Percentiles rank a stretch among this genome's conserved stretches.
Conservation (phyloP, 306 rosid genomes). For the Abrus pulchellus region DNA sequence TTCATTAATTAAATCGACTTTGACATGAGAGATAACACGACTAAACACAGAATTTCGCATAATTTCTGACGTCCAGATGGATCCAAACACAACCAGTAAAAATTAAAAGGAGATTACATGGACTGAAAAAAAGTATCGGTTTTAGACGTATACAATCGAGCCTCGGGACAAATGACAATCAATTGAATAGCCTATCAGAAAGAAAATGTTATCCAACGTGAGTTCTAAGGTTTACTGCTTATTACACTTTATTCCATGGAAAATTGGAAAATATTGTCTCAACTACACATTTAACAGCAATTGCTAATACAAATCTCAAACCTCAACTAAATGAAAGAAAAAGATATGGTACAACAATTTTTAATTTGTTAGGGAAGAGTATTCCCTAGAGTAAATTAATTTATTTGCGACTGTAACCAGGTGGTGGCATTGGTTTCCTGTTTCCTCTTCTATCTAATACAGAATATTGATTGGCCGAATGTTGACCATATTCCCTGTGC, state of each 20-base stretch:
- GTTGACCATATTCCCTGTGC: constrained; percentile 61
- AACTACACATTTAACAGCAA: not conserved
- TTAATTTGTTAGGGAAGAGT: not conserved
- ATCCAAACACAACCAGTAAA: not conserved
- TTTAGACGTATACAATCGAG: too few species aligned
- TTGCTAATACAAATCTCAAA: constrained; percentile 5
- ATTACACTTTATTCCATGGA: not conserved
- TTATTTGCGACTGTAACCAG: constrained; percentile 62
- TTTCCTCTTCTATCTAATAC: constrained; percentile 63
- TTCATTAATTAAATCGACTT: not conserved
- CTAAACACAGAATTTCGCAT: not conserved
- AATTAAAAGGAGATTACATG: not conserved
- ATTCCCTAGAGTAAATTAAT: constrained; percentile 28
- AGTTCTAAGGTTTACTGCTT: not conserved
- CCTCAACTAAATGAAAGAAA: constrained; percentile 11
- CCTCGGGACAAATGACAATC: not conserved
- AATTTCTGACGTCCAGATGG: not conserved
- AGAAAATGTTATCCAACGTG: not conserved
- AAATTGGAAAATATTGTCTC: not conserved
- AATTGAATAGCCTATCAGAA: not conserved
- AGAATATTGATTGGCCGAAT: constrained; percentile 65
- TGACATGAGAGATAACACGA: too few species aligned
- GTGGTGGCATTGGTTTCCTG: constrained; percentile 64
- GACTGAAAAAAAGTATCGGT: too few species aligned
- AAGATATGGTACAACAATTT: constrained; percentile 56